Base-by-base conservation (phyloP, 2,329 filamentous ascomycete genomes). In the Fusarium torulosum region DNA sequence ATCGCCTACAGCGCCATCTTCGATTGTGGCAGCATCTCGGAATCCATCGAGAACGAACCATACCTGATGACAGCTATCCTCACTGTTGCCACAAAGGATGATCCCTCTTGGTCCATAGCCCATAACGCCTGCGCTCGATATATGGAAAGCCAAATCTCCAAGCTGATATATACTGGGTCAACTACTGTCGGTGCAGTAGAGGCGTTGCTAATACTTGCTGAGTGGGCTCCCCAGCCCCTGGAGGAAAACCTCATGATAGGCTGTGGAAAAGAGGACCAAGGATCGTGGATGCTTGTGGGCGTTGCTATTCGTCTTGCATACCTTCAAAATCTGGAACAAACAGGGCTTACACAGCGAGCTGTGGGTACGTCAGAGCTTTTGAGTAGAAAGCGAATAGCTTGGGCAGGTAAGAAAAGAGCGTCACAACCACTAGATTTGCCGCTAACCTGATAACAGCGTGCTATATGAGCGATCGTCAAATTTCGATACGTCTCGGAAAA, bases 281-380 rank as follows among this genome's bases (percentile, higher is more conserved):
- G 90, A 29, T 89, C 90, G 0, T 93, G 90, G 90, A 92, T 92
- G 90, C 88, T 92, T 70, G 89, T 92, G 7, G 90, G 90, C 2
- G 84, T 90, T 20, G 90, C 90, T 4, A 78, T 93, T 8, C 84
- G 90, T 8, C 85, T 91, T 4, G 90, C 87, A 1, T 92, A 92
- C 74, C 90, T 90, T 50, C 85, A 92, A 17, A 87, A 88, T 2
- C 81, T 93, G 19, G 90, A 93, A 73, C 84, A 88, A 60, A 91
- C 90, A 20, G 88, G 88, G 0, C 89, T 92, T 69, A 83, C 87
- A 42, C 85, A 86, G 31, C 85, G 88, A 37, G 82, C 85, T 42
- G 84, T 85, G 13, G 83, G 83, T n/a, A 86, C 87, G 56, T 84
- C 88, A 10, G 83, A 85, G 27, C 81, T 85, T 20, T 86, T 88